Base-by-base conservation (phyloP, 495 filamentous ascomycete genomes). In the Tuber borchii region DNA sequence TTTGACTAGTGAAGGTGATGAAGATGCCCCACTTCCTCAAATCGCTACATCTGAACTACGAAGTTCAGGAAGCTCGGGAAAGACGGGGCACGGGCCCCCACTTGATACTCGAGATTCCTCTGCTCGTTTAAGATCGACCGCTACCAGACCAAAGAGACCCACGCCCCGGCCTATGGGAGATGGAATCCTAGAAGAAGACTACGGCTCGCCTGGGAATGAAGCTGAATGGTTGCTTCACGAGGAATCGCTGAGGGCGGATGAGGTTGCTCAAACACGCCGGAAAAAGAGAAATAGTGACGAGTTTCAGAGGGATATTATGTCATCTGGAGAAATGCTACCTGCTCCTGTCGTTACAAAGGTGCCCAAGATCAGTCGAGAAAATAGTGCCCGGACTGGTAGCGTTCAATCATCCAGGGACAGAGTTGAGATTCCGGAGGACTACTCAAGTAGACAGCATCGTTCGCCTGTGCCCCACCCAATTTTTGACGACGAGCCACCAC, bases 1-100 rank as follows among this genome's bases (percentile, higher is more conserved):
- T 70, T 77, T 82, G 31, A 82, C 80, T 16, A 45, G 56, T 19
- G 80, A 82, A 43, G 76, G 78, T 39, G 74, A 81, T 44, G 31
- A 51, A 37, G 40, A 61, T 22, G 22, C 44, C 12, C 20, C 40
- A 69, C 20, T 16, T 14, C 16, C 70, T 17, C 71, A 45, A 43
- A 17, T 14, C 16, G 26, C 34, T 70, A 16, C 42, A n/a, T 37
- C 71, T 48, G 37, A 61, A 16, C 42, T 31, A 14, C 43, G 42
- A 9, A 14, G 45, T 31, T 65, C 56, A 14, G 56, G 56, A 34
- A 65, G 56, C 26, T 65, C 31, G 3, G 56, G 56, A 2, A 34
- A 65, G 34, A 48, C 61, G 31, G 65, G 74, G 26, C 65, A 71
- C 14, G 71, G 72, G 7, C 48, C 73, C 10, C 73, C 68, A 37